A percentile compares a stretch with the other conserved stretches of the same genome.
These are phyloP conservation scores for Coniochaeta sp. DNA, from an alignment of 2,329 filamentous ascomycete species.

Conservation along the genomic window DNA sequence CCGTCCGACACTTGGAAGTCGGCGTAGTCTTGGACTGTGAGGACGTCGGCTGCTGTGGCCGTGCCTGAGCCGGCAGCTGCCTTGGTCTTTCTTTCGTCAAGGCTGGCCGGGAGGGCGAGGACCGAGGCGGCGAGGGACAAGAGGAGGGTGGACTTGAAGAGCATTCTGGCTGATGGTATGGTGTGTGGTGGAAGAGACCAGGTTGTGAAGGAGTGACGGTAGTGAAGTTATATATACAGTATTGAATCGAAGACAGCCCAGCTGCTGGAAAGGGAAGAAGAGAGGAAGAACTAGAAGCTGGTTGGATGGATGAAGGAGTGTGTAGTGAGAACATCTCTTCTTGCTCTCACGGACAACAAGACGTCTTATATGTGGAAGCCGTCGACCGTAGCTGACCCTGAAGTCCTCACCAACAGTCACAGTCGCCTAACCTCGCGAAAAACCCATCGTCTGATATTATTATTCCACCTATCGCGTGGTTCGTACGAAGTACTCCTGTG, in stretches of 20 bases:
- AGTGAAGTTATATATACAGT: neutral
- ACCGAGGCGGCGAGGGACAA: conserved; percentile 27
- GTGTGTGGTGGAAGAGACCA: neutral
- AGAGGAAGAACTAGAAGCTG: neutral
- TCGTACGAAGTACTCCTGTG: neutral
- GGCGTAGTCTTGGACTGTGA: conserved; percentile 22
- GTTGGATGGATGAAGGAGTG: neutral
- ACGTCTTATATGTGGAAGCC: neutral
- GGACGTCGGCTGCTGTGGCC: conserved; percentile 15
- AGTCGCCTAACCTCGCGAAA: neutral
- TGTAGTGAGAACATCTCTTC: neutral
- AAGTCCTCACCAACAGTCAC: neutral
- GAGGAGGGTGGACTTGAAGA: conserved; percentile 28
- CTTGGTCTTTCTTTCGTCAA: conserved; percentile 12
- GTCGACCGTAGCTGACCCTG: neutral
- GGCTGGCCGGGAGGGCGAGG: conserved; percentile 22
- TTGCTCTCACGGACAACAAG: neutral
- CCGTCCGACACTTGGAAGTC: conserved; percentile 45
- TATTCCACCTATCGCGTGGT: neutral
- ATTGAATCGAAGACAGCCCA: conserved; percentile 10
- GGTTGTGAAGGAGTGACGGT: conserved; percentile 4
- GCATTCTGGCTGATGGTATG: conserved; percentile 25
- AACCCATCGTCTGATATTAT: neutral
- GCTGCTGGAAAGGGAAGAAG: conserved; percentile 9
- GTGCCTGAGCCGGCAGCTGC: conserved; percentile 9